A percentile compares a stretch with the other conserved stretches of the same genome.
Evolutionary conservation across 139 green algal species (phyloP).

Genomic region (Chlamydomonas sp.): DNA sequence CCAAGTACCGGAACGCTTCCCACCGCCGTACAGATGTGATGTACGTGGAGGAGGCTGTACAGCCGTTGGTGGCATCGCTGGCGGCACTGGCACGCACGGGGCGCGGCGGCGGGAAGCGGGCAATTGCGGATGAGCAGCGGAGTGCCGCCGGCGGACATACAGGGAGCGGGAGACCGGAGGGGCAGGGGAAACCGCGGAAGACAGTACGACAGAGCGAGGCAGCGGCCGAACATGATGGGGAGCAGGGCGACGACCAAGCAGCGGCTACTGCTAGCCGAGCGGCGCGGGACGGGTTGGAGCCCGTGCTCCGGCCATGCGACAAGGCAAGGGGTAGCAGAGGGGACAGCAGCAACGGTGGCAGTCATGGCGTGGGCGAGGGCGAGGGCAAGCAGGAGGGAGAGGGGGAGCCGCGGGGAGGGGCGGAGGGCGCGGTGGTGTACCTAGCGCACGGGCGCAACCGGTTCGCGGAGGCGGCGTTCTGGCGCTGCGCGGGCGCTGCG

Average conservation of each 20-base stretch:
- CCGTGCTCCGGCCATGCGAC: no score
- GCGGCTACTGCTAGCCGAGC: no score
- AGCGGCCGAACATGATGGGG: no score
- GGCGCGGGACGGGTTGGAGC: no score
- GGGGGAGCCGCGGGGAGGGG: background rate
- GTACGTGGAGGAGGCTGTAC: constrained; percentile 12
- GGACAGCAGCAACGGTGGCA: background rate
- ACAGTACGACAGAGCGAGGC: no score
- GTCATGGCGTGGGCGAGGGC: background rate
- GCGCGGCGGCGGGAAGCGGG: no score
- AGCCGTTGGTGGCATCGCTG: background rate
- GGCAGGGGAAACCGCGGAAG: no score
- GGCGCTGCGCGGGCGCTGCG: background rate
- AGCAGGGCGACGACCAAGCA: no score
- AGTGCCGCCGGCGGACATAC: background rate
- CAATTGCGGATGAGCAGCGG: background rate
- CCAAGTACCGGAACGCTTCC: background rate
- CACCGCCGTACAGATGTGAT: constrained; percentile 11
- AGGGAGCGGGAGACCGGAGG: background rate
- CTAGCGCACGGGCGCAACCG: constrained; percentile 65
- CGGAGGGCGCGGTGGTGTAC: background rate
- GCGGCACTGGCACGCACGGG: constrained; percentile 4
- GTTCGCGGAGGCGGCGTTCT: constrained; percentile 59
- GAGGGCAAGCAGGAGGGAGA: background rate
- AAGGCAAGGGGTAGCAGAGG: no score